Percentiles rank a stretch among this genome's conserved stretches.
These are phyloP conservation scores for Trametes punicea DNA, from an alignment of 768 basidiomycete genomes.

Conservation along the genomic window DNA sequence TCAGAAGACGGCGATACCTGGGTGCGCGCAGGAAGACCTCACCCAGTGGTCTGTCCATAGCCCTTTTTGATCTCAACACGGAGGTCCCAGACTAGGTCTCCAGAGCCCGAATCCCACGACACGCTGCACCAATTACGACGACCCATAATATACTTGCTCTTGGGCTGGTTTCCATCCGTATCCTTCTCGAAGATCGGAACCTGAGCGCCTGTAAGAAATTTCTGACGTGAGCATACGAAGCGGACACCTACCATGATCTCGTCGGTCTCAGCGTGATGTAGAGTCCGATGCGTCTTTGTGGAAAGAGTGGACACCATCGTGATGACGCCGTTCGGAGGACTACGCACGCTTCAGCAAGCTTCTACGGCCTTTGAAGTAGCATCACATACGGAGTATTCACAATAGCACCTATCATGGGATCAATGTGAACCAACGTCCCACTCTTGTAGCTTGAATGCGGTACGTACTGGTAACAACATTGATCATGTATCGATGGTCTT, in stretches of 20 bases:
- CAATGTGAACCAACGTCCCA: background rate
- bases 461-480: constrained; percentile 76
- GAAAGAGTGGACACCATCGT: constrained; percentile 78
- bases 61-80: constrained; percentile 86
- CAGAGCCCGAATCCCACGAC: constrained; percentile 50
- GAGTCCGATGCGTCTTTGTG: constrained; percentile 78
- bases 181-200: constrained; percentile 75
- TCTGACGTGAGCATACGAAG: background rate
- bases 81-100: constrained; percentile 77
- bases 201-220: constrained; percentile 34
- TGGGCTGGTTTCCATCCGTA: constrained; percentile 70
- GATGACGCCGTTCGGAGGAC: constrained; percentile 70
- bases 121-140: constrained; percentile 85
- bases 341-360: constrained; percentile 1
- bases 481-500: constrained; percentile 87
- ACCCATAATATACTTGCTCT: constrained; percentile 83
- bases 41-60: constrained; percentile 77
- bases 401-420: constrained; percentile 63
- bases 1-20: background rate
- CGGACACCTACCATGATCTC: constrained; percentile 68
- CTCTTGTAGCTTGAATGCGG: background rate
- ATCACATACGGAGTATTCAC: constrained; percentile 94
- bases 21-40: constrained; percentile 22
- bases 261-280: constrained; percentile 81
- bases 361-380: too few relatives aligned